A percentile compares a stretch with the other conserved stretches of the same genome.
Conservation (phyloP, 306 rosid genomes). For the Erythrophleum fordii region DNA sequence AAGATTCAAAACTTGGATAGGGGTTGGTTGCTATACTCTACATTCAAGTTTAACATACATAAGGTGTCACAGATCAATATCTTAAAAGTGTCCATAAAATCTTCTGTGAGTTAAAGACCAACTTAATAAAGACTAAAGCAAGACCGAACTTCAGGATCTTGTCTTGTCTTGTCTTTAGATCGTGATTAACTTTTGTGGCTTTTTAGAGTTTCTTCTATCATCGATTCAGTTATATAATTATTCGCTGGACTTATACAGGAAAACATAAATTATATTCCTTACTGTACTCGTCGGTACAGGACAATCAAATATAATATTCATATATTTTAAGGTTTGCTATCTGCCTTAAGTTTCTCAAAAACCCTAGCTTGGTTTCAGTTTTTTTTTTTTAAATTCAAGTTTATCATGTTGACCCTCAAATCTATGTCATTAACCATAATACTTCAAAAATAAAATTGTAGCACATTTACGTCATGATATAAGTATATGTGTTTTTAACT, state of each 20-base stretch:
- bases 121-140: slow-evolving; percentile 34
- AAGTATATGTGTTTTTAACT: no score
- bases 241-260: neutral
- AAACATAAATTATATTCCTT: neutral
- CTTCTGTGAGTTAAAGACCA: neutral
- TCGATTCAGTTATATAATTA: slow-evolving; percentile 18
- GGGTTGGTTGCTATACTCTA: neutral
- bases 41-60: neutral
- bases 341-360: neutral
- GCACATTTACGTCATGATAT: no score
- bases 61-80: neutral
- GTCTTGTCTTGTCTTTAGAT: slow-evolving; percentile 33
- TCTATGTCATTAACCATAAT: no score
- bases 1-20: slow-evolving; percentile 24
- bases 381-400: no score
- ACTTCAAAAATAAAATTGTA: no score
- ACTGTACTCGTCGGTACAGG: neutral
- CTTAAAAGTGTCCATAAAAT: slow-evolving; percentile 28
- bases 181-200: slow-evolving; percentile 42
- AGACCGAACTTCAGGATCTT: slow-evolving; percentile 43
- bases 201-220: slow-evolving; percentile 41
- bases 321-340: neutral
- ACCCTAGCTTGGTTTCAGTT: slow-evolving; percentile 32
- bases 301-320: neutral
- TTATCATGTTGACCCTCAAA: no score